Base-by-base conservation (phyloP, 2,329 filamentous ascomycete species). In the Botrytis squamosa region DNA sequence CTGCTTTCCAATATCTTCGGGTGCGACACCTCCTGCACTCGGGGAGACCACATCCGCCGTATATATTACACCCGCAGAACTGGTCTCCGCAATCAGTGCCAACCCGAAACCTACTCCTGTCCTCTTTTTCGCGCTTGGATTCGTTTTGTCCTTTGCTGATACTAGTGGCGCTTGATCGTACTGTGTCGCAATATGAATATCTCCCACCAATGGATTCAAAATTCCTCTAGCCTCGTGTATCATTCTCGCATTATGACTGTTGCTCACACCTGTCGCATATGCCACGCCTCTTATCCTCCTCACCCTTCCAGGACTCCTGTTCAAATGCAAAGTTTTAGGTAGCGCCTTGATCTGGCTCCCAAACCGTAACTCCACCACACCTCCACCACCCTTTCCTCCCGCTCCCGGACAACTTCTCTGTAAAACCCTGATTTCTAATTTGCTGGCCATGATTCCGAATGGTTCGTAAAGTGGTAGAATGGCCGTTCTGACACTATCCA, bases 211-310 rank as follows among this genome's bases (percentile, higher is more conserved):
- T 7, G 90, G 87, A 82, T 99, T 99, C 65, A 99, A 86, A 18
- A 99, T 88, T 66, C 94, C 94, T 78, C 95, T 88, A 18, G 95
- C 94, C 3, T 92, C 89, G 80, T 97, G 93, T 80, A 98, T 99
- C 93, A 98, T 97, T 76, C 96, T 88, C 75, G 92, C 93, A 81
- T 98, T 99, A 82, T 98, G 98, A 68, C 92, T 94, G 0, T 93
- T 95, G 18, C 93, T 93, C 0, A 98, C 95, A 65, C 97, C 96
- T 0, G 93, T 94, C 72, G 93, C 92, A 83, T 98, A 99, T 66
- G 96, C 95, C 62, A 99, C 96, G 74, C 96, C 96, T 73, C 95
- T 88, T 77, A 99, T 92, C 78, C 91, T 90, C 87, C 94, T 95
- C 79, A 99, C 92, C 73, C 93, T 87, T 12, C 96, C 96, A 0